A percentile compares a stretch with the other conserved stretches of the same genome.
Evolutionary conservation across 495 filamentous ascomycete species (phyloP).

Genomic region (Penicillium egyptiacum): DNA sequence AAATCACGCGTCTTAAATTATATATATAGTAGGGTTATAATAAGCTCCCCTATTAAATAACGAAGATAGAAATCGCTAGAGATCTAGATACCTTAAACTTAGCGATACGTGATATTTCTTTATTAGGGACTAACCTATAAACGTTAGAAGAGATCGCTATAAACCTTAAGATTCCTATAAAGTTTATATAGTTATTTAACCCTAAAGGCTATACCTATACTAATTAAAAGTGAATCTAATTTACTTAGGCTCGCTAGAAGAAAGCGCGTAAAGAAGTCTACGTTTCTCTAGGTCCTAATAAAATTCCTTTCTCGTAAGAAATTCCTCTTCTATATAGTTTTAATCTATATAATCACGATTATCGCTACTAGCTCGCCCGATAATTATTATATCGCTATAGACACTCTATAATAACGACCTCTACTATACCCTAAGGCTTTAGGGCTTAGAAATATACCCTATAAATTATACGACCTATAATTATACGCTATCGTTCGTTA

Average conservation of each 20-base stretch:
- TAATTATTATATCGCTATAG: background rate
- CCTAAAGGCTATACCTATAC: constrained; percentile 23
- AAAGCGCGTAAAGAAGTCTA: constrained; percentile 33
- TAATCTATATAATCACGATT: constrained; percentile 14
- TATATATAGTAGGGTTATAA: no score
- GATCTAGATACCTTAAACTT: no score
- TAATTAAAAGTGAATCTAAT: constrained; percentile 30
- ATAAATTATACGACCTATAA: constrained; percentile 4
- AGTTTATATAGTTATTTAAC: constrained; percentile 6
- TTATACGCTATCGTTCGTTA: no score
- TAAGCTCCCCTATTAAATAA: no score
- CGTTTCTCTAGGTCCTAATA: constrained; percentile 31
- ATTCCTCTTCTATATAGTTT: constrained; percentile 8
- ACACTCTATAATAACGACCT: no score
- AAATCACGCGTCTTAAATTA: no score
- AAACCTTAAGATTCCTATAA: background rate
- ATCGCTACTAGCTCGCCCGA: background rate
- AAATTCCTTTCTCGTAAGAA: constrained; percentile 26
- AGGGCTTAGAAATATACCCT: no score
- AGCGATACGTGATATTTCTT: no score
- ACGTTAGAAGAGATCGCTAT: no score
- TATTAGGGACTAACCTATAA: no score
- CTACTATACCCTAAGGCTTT: background rate
- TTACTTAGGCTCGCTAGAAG: constrained; percentile 28
- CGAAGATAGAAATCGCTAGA: no score